A percentile compares a stretch with the other conserved stretches of the same genome.
These are phyloP conservation scores for Pseudisothecium myosuroides DNA, from an alignment of 225 moss, liverwort and hornwort genomes.

Conservation along the genomic window DNA sequence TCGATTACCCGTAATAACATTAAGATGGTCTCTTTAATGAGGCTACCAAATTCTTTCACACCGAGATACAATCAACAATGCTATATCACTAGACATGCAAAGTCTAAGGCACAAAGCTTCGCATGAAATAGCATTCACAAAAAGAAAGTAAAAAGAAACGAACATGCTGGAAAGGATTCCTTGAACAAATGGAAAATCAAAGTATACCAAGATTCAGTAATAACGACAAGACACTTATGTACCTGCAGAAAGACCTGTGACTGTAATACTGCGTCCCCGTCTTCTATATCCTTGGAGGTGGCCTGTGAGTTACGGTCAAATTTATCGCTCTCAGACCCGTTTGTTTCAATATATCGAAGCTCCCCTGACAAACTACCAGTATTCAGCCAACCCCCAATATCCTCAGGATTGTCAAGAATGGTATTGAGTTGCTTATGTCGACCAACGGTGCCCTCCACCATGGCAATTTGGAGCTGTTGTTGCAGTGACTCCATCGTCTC, in stretches of 20 bases:
- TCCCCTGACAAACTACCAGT: constrained; percentile 75
- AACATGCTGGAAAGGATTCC: neutral
- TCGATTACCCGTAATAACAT: neutral
- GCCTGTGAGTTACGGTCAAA: constrained; percentile 47
- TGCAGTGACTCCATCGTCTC: constrained; percentile 60
- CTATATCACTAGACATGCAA: neutral
- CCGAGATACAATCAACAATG: neutral
- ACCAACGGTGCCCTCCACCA: constrained; percentile 53
- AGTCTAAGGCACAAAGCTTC: neutral
- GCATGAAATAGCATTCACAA: neutral
- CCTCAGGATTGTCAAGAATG: constrained; percentile 74
- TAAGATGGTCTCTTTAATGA: neutral
- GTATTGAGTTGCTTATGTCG: constrained; percentile 48
- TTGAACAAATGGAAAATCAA: neutral
- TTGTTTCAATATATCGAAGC: constrained; percentile 71
- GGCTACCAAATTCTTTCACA: neutral
- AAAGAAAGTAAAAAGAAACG: neutral
- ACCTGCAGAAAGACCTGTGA: constrained; percentile 82
- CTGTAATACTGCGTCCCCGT: constrained; percentile 39
- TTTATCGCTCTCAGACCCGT: constrained; percentile 67
- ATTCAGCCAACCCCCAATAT: constrained; percentile 81
- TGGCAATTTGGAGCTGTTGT: constrained; percentile 60
- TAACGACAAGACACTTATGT: neutral
- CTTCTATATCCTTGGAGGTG: constrained; percentile 70
- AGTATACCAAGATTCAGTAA: neutral